Conservation (phyloP, 2,329 filamentous ascomycete species). For the Stagonosporopsis cucurbitacearum region DNA sequence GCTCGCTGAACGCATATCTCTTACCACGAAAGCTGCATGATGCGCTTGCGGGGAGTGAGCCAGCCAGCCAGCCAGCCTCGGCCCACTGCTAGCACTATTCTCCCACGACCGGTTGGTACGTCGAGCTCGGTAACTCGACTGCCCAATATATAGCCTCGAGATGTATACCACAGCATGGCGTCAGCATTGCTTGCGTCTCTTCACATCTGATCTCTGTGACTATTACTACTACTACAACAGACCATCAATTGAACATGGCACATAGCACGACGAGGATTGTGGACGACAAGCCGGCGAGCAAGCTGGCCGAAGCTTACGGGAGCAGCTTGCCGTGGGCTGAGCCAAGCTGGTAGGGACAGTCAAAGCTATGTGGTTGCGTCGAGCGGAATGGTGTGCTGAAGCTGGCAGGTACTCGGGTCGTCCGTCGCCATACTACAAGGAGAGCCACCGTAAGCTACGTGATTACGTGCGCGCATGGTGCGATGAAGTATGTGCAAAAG, state of each 20-base stretch:
- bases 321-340: conserved; percentile 43
- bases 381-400: neutral
- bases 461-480: conserved; percentile 40
- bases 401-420: conserved; percentile 38
- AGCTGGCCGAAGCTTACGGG: conserved; percentile 28
- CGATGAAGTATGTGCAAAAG: conserved; percentile 29
- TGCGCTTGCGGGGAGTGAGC: conserved; percentile 6
- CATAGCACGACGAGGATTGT: conserved; percentile 15
- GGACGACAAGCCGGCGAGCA: conserved; percentile 18
- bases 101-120: conserved; percentile 4
- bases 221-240: too few relatives aligned
- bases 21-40: neutral
- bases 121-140: conserved; percentile 6
- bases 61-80: conserved; percentile 11
- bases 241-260: too few relatives aligned
- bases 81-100: neutral
- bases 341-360: conserved; percentile 33
- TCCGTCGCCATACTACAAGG: conserved; percentile 43
- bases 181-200: neutral
- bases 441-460: conserved; percentile 36
- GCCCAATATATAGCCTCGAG: neutral
- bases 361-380: neutral
- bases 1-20: neutral
- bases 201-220: neutral
- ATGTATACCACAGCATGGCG: neutral